phyloP scores from a whole-genome alignment of 768 basidiomycete species.

The Rhizopogon sp. region DNA sequence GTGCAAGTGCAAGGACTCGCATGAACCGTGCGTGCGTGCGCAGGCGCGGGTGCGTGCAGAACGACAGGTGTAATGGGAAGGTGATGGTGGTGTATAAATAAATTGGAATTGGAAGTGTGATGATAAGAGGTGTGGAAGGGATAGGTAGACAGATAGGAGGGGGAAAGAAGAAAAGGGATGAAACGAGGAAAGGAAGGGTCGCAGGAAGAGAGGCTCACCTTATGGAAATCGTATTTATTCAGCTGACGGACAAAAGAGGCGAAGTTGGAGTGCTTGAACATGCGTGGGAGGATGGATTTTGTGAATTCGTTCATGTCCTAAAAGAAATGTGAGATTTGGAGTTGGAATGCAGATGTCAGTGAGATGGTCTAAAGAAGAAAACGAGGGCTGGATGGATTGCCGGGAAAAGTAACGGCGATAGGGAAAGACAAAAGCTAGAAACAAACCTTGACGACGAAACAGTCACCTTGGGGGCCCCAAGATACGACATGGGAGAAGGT shows the following conservation, averaged over 20 bases:
- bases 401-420: neutral
- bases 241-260: slow-evolving; percentile 89
- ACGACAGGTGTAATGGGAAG: neutral
- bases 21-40: neutral
- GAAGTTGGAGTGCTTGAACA: slow-evolving; percentile 96
- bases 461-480: slow-evolving; percentile 82
- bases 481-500: slow-evolving; percentile 68
- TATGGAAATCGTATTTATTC: slow-evolving; percentile 97
- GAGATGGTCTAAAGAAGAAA: neutral
- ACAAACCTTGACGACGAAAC: slow-evolving; percentile 78
- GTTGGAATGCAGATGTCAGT: neutral
- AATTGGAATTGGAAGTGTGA: neutral
- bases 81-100: neutral
- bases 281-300: slow-evolving; percentile 80
- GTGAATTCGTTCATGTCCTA: slow-evolving; percentile 96
- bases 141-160: neutral
- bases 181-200: slow-evolving; percentile 8
- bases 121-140: neutral
- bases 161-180: neutral
- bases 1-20: neutral
- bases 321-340: slow-evolving; percentile 8
- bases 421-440: neutral
- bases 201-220: slow-evolving; percentile 38
- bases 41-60: neutral
- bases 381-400: slow-evolving; percentile 1